Evolutionary conservation across 306 rosid species (phyloP), one percentile per base, ranked within the genome.

Genomic region (Malus orientalis): DNA sequence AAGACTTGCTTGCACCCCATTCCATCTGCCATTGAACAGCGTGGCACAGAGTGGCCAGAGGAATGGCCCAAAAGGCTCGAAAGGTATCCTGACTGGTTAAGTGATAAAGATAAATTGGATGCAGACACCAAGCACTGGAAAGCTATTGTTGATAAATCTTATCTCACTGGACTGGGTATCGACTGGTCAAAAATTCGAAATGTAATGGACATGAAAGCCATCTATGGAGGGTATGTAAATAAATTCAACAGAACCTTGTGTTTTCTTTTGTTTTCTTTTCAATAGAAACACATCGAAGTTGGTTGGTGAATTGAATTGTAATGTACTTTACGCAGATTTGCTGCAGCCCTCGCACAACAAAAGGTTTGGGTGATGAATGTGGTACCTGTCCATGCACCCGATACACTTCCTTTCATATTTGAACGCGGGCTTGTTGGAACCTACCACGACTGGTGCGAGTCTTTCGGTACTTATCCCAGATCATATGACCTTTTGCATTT

Each of bases 31-130:
- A 90, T 95, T 71, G 99, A 95, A 82, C 89, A 90, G 70, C 99
- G 84, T 18, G 99, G 99, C 67, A 87, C 97, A 25, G 99, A 95
- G 89, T 90, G 99, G 97, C 99, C 99, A 4, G 98, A 92, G 84
- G 93, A 95, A 80, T 95, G 98, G 98, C 98, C 98, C 25, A 90
- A 87, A 85, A 90, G 99, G 82, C 96, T 95, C 3, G 90, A 89
- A 81, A 69, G 86, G 33, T 89, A 85, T 76, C 93, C 97, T 4
- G 99, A 95, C 69, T 95, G 99, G 99, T 73, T 90, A 77, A 85
- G 72, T 57, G 84, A 87, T 77, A 92, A 84, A 85, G 97, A 89
- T 54, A 89, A 87, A 77, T 36, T 95, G 85, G 76, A 77, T 33
- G 96, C 91, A 1, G 99, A 95, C 81, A 89, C 96, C 51, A 78